Percentiles rank a stretch among this genome's conserved stretches.
These are phyloP conservation scores for Simplicillium sp. DNA, from an alignment of 2,329 filamentous ascomycete genomes.

Conservation along the genomic window DNA sequence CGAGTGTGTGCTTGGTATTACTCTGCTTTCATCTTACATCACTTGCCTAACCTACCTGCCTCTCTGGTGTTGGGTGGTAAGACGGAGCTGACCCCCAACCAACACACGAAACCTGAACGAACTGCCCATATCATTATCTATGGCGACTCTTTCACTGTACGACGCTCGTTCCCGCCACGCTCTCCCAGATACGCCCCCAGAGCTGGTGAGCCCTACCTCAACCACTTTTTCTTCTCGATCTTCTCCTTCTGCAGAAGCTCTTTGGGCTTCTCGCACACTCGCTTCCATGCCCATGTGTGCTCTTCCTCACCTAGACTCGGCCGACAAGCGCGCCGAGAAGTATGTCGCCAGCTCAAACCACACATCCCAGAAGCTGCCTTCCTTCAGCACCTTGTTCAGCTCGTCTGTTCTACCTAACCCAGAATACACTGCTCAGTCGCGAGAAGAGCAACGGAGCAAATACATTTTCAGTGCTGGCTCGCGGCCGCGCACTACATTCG, in stretches of 20 bases:
- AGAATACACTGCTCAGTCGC: conserved; percentile 31
- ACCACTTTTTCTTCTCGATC: conserved; percentile 36
- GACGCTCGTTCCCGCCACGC: no score
- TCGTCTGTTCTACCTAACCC: conserved; percentile 26
- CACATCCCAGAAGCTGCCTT: conserved; percentile 40
- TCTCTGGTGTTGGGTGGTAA: no score
- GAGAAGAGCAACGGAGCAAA: conserved; percentile 29
- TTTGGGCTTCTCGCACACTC: conserved; percentile 18
- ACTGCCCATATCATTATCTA: no score
- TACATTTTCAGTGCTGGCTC: conserved; percentile 22
- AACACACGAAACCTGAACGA: no score
- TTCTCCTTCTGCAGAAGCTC: conserved; percentile 27
- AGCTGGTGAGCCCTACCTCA: conserved; percentile 41
- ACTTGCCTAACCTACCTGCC: no score
- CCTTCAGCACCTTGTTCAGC: conserved; percentile 48
- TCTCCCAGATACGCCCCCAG: conserved; percentile 44
- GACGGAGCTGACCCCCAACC: no score
- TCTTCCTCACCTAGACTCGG: conserved; percentile 39
- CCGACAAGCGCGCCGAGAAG: conserved; percentile 26
- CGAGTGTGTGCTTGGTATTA: no score
- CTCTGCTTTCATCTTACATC: no score
- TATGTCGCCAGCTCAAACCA: conserved; percentile 10
- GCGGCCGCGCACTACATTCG: conserved; percentile 36
- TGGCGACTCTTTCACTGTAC: no score
- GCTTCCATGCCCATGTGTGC: conserved; percentile 48